Conservation (phyloP, 352 stramenopile species). For the Peronospora farinosa region DNA sequence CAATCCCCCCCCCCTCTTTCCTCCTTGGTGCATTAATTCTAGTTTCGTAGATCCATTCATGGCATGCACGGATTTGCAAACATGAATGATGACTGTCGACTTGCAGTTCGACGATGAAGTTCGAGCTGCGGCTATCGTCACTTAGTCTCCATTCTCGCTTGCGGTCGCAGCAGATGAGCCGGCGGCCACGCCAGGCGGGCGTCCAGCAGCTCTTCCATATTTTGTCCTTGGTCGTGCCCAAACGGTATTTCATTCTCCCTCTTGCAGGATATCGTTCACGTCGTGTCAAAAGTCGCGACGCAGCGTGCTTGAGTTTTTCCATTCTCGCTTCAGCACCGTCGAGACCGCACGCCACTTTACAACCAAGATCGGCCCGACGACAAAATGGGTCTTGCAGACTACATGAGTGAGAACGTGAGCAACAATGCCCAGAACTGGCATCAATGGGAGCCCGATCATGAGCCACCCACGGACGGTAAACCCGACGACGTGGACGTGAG, state of each 20-base stretch:
- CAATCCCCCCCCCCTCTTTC: too few species aligned
- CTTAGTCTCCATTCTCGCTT: conserved; percentile 7
- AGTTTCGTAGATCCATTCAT: neutral
- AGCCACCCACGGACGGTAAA: conserved; percentile 20
- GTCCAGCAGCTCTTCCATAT: conserved; percentile 29
- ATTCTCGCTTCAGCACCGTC: conserved; percentile 21
- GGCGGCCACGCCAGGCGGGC: conserved; percentile 2
- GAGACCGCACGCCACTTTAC: conserved; percentile 7
- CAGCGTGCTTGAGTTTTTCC: neutral
- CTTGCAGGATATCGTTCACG: conserved; percentile 8
- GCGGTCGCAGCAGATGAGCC: conserved; percentile 12
- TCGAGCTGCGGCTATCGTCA: neutral
- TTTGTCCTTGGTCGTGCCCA: conserved; percentile 11
- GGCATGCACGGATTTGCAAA: neutral
- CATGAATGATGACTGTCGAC: conserved; percentile 1
- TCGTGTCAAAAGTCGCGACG: conserved; percentile 6
- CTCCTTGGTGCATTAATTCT: too few species aligned
- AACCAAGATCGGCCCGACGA: neutral
- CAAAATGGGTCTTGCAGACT: conserved; percentile 23
- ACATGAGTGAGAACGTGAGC: conserved; percentile 32
- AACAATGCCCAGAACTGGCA: conserved; percentile 15
- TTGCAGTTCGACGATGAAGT: conserved; percentile 6
- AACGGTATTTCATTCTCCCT: conserved; percentile 20
- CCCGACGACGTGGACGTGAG: conserved; percentile 6
- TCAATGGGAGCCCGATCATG: conserved; percentile 31